These are phyloP conservation scores for Pulveroboletus frians DNA, from an alignment of 768 basidiomycete genomes.

Conservation along the genomic window DNA sequence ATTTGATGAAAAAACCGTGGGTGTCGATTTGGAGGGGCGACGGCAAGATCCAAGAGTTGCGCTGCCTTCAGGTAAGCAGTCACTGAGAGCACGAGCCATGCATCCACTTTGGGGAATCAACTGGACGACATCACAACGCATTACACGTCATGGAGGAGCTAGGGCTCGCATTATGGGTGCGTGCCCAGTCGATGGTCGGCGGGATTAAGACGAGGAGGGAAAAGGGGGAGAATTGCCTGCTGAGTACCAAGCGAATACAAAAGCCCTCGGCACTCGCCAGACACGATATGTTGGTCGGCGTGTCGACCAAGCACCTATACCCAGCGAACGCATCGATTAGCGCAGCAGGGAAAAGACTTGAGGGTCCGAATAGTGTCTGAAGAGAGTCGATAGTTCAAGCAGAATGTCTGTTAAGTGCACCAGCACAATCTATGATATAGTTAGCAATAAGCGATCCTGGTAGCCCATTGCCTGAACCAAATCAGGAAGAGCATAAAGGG, in stretches of 20 bases:
- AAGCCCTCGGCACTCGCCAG: conserved; percentile 1
- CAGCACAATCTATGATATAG: not conserved
- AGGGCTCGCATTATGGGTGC: not conserved
- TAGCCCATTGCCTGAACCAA: not conserved
- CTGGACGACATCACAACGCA: conserved; percentile 1
- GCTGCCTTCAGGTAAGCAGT: no score
- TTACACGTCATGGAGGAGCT: conserved; percentile 1
- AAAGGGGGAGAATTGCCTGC: not conserved
- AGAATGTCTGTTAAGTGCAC: not conserved
- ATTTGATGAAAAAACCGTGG: no score
- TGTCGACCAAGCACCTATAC: conserved; percentile 4
- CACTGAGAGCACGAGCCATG: no score
- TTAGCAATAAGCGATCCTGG: not conserved
- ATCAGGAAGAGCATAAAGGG: not conserved
- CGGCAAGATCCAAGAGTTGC: no score
- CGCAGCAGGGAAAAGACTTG: not conserved
- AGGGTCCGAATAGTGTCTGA: not conserved
- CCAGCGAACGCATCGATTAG: conserved; percentile 4
- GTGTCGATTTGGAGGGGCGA: no score
- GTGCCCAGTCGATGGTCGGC: not conserved
- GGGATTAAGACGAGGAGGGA: conserved; percentile 1
- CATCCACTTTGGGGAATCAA: not conserved
- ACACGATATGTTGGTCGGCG: conserved; percentile 1
- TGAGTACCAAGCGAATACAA: not conserved
- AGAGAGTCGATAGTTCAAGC: conserved; percentile 3